Evolutionary conservation across 2,329 filamentous ascomycete genomes (phyloP).

Genomic region (Blastomyces gilchristii): DNA sequence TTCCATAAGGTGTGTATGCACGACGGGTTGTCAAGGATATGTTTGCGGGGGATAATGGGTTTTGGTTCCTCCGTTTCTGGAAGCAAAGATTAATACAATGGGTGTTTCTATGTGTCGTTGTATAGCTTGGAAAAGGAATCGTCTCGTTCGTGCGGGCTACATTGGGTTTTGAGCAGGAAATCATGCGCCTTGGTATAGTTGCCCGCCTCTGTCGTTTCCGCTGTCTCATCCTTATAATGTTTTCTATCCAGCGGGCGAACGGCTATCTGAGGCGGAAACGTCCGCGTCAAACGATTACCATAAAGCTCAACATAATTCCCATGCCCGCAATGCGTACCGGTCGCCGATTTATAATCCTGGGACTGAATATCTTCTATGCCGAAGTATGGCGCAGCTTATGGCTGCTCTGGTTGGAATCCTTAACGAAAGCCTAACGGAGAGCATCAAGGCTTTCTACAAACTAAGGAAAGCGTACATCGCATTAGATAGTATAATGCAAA

Average conservation of each 20-base stretch:
- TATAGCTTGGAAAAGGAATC: slow-evolving; percentile 64
- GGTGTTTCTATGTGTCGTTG: neutral
- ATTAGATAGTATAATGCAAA: slow-evolving; percentile 65
- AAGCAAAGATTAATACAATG: neutral
- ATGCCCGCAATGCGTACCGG: slow-evolving; percentile 41
- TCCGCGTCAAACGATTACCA: slow-evolving; percentile 66
- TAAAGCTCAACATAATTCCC: slow-evolving; percentile 56
- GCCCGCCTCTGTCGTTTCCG: slow-evolving; percentile 17
- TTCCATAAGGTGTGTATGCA: slow-evolving; percentile 58
- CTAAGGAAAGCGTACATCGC: slow-evolving; percentile 78
- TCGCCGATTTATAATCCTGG: slow-evolving; percentile 68
- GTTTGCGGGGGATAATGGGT: slow-evolving; percentile 4
- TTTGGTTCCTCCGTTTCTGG: neutral
- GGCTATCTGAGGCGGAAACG: slow-evolving; percentile 64
- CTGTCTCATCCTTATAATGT: neutral
- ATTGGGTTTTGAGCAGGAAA: slow-evolving; percentile 80
- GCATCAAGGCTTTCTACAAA: slow-evolving; percentile 85
- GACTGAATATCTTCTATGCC: slow-evolving; percentile 74
- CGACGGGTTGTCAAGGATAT: neutral
- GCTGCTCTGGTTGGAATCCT: slow-evolving; percentile 76
- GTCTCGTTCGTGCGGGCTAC: slow-evolving; percentile 77
- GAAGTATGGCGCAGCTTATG: slow-evolving; percentile 82
- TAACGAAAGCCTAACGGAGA: slow-evolving; percentile 87
- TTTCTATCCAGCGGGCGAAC: slow-evolving; percentile 48
- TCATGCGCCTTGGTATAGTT: slow-evolving; percentile 61